These are phyloP conservation scores for Parastagonospora nodorum DNA, from an alignment of 2,329 filamentous ascomycete genomes.

Conservation along the genomic window DNA sequence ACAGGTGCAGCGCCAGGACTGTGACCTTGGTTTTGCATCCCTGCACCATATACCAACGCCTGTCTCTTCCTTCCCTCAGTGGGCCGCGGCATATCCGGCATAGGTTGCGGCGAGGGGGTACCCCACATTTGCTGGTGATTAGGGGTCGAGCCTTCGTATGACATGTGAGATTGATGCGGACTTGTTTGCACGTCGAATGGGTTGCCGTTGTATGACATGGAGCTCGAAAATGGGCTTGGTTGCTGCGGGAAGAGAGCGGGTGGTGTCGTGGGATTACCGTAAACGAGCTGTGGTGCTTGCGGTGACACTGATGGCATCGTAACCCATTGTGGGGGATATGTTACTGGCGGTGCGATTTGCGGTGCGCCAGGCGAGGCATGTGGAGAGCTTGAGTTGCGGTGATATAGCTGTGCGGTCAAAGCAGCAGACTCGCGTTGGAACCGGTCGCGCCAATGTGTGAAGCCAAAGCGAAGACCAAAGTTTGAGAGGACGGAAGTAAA, in stretches of 20 bases:
- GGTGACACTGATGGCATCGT: conserved; percentile 29
- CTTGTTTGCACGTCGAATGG: conserved; percentile 26
- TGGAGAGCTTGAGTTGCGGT: conserved; percentile 36
- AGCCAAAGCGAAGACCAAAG: conserved; percentile 56
- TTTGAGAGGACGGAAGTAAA: conserved; percentile 52
- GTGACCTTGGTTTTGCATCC: conserved; percentile 14
- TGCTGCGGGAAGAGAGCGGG: conserved; percentile 35
- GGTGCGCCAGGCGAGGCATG: conserved; percentile 29
- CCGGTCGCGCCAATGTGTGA: conserved; percentile 56
- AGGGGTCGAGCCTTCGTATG: conserved; percentile 11
- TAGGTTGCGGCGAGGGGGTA: conserved; percentile 33
- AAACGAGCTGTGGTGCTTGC: conserved; percentile 29
- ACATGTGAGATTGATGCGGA: conserved; percentile 16
- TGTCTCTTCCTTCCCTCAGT: conserved; percentile 37
- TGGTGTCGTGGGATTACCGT: conserved; percentile 36
- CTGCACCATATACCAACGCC: conserved; percentile 37
- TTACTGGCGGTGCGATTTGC: conserved; percentile 11
- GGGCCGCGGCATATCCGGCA: conserved; percentile 40
- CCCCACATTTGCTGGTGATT: conserved; percentile 19
- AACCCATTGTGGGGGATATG: conserved; percentile 35
- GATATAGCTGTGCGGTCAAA: conserved; percentile 49
- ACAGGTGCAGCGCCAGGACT: conserved; percentile 10
- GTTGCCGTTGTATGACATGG: conserved; percentile 33
- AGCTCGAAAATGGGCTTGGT: conserved; percentile 33
- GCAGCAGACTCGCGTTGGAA: conserved; percentile 53